Conservation (phyloP, 2,329 filamentous ascomycete genomes). For the Hirsutella thompsonii region DNA sequence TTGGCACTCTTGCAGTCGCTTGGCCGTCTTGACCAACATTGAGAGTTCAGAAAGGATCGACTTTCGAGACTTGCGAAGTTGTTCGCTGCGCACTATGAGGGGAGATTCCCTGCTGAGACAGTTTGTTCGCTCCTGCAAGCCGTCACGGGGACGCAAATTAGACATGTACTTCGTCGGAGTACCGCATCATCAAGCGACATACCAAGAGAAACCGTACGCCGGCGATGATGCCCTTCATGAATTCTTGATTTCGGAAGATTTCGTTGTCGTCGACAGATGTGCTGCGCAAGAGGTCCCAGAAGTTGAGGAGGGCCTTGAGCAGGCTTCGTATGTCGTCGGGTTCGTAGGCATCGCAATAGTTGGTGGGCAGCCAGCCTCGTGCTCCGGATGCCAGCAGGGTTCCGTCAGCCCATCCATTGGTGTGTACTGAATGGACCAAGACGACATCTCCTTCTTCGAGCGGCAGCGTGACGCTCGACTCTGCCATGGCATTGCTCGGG, state of each 20-base stretch:
- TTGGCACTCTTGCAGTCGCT: slow-evolving; percentile 67
- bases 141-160: background rate
- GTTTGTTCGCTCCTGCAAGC: slow-evolving; percentile 63
- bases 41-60: slow-evolving; percentile 82
- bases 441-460: slow-evolving; percentile 87
- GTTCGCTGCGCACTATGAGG: slow-evolving; percentile 62
- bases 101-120: slow-evolving; percentile 74
- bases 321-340: slow-evolving; percentile 76
- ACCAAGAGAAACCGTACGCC: slow-evolving; percentile 84
- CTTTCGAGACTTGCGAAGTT: slow-evolving; percentile 70
- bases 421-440: slow-evolving; percentile 90
- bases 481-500: slow-evolving; percentile 62
- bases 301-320: slow-evolving; percentile 74
- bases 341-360: slow-evolving; percentile 94
- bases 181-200: slow-evolving; percentile 26
- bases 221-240: slow-evolving; percentile 86
- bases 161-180: background rate
- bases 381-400: slow-evolving; percentile 77
- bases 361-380: slow-evolving; percentile 91
- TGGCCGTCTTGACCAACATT: slow-evolving; percentile 76
- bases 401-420: slow-evolving; percentile 96
- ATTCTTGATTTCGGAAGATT: slow-evolving; percentile 82
- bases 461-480: slow-evolving; percentile 77
- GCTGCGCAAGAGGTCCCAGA: slow-evolving; percentile 81
- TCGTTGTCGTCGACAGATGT: slow-evolving; percentile 62